Base-by-base conservation (phyloP, 805 yeast genomes). In the Pichia nakasei region DNA sequence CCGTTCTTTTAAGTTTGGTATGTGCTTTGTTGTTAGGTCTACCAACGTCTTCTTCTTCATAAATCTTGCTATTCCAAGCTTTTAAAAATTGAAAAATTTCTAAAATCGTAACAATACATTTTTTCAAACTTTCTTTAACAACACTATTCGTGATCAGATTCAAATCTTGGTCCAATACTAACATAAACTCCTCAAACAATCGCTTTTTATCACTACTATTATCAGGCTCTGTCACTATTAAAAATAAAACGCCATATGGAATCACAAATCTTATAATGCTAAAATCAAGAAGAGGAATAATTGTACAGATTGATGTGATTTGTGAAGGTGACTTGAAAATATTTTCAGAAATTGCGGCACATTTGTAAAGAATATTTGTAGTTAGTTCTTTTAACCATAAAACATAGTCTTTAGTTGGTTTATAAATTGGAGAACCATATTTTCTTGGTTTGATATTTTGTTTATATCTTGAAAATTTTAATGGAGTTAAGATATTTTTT, bases 11-110 rank as follows among this genome's bases (percentile, higher is more conserved):
- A 15, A 42, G 15, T 24, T 41, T 38, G 2, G 37, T 26, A 13
- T 35, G 19, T 9, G 37, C 32, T 24, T 42, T 45, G 9, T 34
- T 41, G 12, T 37, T 19, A 20, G 40, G 12, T 32, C 34, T 45
- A 15, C 26, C 32, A 13, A 29, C 18, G 19, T 49, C 48, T 33
- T 50, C 65, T 48, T 48, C 65, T 42, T 58, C 66, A 33, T 67
- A 68, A 35, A 66, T 64, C 36, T 65, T 66, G 2, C 73, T 66
- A 1, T 64, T 55, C 95, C 96, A 88, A 52, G 83, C 86, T 46
- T 80, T 76, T 49, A 88, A 76, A 55, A 88, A 87, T 55, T 93
- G 97, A 22, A 89, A 64, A 4, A 89, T 78, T 35, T 79, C 77
- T 54, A 93, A 87, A 0, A 88, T 73, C 0, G 87, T 69, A 46